A percentile compares a stretch with the other conserved stretches of the same genome.
phyloP scores from a whole-genome alignment of 2,329 filamentous ascomycete species.

The Diaporthe vaccinii region DNA sequence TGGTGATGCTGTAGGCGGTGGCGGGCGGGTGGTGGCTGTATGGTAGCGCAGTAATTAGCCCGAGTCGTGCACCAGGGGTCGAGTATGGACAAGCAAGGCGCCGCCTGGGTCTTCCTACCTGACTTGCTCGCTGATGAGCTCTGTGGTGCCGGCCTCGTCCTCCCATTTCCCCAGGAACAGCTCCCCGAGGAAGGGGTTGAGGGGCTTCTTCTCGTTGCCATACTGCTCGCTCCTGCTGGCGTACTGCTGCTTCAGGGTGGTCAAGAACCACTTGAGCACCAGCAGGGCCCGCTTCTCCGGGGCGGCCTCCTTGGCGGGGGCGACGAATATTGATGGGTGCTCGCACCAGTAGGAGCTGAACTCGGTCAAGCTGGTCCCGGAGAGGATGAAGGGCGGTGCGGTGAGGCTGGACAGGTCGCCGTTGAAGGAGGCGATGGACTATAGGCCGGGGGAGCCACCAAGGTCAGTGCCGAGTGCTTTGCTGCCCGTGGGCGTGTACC shows the following conservation, averaged over 20 bases:
- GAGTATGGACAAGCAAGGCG: not conserved
- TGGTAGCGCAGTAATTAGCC: not conserved
- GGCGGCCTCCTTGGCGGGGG: conserved; percentile 83
- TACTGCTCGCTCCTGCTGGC: conserved; percentile 80
- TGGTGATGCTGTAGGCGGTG: conserved; percentile 94
- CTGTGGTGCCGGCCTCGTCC: conserved; percentile 84
- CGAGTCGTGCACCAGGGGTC: not conserved
- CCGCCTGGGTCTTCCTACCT: conserved; percentile 61
- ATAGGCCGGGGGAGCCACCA: conserved; percentile 31
- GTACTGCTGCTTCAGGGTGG: conserved; percentile 90
- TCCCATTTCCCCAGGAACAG: conserved; percentile 94
- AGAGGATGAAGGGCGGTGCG: conserved; percentile 86
- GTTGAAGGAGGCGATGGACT: conserved; percentile 85
- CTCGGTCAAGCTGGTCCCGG: conserved; percentile 82
- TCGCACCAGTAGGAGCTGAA: conserved; percentile 89
- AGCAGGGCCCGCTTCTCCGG: conserved; percentile 85
- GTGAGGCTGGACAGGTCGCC: conserved; percentile 86
- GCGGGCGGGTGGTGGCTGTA: conserved; percentile 89
- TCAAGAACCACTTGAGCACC: conserved; percentile 97
- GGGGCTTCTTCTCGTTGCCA: conserved; percentile 96
- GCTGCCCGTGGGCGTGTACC: not conserved
- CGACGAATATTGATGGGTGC: conserved; percentile 82
- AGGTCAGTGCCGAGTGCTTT: conserved; percentile 14
- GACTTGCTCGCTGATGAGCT: conserved; percentile 94
- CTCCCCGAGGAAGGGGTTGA: conserved; percentile 97